These are phyloP conservation scores for Rhodocollybia butyracea DNA, from an alignment of 768 basidiomycete genomes.

Conservation along the genomic window DNA sequence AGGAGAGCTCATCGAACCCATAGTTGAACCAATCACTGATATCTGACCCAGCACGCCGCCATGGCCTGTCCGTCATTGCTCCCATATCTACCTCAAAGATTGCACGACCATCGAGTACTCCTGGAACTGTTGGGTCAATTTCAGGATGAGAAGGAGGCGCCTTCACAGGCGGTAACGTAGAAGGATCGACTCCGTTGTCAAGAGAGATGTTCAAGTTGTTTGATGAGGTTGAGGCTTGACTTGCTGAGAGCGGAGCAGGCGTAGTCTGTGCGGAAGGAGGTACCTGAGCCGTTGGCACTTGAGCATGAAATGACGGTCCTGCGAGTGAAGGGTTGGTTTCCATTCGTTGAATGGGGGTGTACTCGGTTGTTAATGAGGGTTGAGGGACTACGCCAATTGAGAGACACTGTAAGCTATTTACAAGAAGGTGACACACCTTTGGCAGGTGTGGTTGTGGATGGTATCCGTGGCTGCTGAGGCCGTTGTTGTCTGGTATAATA, in stretches of 20 bases:
- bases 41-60: conserved; percentile 90
- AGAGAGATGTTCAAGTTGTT: background rate
- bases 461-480: background rate
- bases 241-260: conserved; percentile 17
- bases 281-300: conserved; percentile 12
- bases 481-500: conserved; percentile 20
- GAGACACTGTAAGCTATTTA: background rate
- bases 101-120: conserved; percentile 68
- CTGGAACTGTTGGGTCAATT: conserved; percentile 66
- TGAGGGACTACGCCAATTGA: conserved; percentile 33
- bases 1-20: conserved; percentile 95
- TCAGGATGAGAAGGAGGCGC: conserved; percentile 80
- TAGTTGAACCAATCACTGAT: conserved; percentile 99
- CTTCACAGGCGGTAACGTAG: conserved; percentile 57
- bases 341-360: conserved; percentile 69
- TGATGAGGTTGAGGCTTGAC: background rate
- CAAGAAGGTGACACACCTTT: conserved; percentile 22
- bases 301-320: conserved; percentile 16
- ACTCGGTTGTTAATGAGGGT: conserved; percentile 76
- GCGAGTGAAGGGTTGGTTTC: conserved; percentile 32
- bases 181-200: conserved; percentile 60
- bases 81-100: conserved; percentile 84
- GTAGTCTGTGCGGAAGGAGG: conserved; percentile 1
- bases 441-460: conserved; percentile 27
- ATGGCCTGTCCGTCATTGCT: conserved; percentile 77